Conservation (phyloP, 176 grass and related monocot species). For the Dendrocalamus sinicus region DNA sequence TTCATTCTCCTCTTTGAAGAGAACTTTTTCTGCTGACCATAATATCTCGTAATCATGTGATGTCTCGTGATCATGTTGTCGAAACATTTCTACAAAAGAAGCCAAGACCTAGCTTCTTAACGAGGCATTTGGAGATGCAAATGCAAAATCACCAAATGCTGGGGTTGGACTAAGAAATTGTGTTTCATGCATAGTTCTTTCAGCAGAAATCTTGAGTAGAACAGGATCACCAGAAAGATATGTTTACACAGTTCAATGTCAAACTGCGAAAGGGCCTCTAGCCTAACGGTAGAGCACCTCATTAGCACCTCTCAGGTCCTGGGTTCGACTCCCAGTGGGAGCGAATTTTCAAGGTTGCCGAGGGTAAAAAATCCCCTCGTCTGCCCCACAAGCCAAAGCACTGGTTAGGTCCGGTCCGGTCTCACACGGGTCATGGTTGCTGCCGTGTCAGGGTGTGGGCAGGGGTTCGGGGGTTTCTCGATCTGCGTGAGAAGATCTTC, state of each 20-base stretch:
- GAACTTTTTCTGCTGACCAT: neutral
- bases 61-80: slow-evolving; percentile 2
- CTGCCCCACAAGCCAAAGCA: too few species aligned
- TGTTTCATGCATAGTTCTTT: neutral
- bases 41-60: neutral
- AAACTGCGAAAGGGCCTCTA: too few species aligned
- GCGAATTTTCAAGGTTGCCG: too few species aligned
- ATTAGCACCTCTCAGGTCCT: too few species aligned
- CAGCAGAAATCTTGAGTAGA: neutral
- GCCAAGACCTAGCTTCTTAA: neutral
- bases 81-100: slow-evolving; percentile 9
- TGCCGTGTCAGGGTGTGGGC: too few species aligned
- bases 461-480: too few species aligned
- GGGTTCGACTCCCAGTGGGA: too few species aligned
- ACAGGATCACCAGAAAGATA: neutral
- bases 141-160: neutral
- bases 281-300: too few species aligned
- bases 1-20: neutral
- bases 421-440: too few species aligned
- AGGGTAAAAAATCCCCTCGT: too few species aligned
- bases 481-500: too few species aligned
- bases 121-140: neutral
- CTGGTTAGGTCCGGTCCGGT: too few species aligned
- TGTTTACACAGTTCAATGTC: neutral
- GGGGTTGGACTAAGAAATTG: neutral